phyloP scores from a whole-genome alignment of 306 rosid species.

The Gillenia trifoliata region DNA sequence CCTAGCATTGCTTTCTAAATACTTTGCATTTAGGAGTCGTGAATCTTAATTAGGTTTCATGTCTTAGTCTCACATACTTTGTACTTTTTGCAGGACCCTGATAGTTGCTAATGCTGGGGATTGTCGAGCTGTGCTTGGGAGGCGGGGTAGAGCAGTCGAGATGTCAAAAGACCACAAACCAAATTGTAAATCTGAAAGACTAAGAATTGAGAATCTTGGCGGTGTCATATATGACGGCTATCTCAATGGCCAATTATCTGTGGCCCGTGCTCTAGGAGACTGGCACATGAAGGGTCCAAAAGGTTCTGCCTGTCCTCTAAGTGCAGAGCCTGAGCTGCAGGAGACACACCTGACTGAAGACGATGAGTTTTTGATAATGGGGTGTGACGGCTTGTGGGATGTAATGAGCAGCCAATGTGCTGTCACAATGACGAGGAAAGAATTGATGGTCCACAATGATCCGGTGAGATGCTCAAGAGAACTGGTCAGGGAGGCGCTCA shows the following conservation, averaged over 20 bases:
- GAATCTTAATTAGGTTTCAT: too few species aligned
- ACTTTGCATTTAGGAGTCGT: too few species aligned
- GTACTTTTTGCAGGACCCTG: slow-evolving; percentile 30
- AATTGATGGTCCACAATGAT: slow-evolving; percentile 55
- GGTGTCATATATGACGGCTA: slow-evolving; percentile 75
- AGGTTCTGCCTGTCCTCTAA: slow-evolving; percentile 65
- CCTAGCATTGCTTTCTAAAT: too few species aligned
- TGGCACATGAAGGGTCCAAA: slow-evolving; percentile 93
- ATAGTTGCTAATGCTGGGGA: slow-evolving; percentile 64
- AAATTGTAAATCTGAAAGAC: slow-evolving; percentile 49
- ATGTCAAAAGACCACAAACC: slow-evolving; percentile 88
- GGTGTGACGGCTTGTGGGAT: slow-evolving; percentile 75
- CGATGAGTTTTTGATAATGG: slow-evolving; percentile 62
- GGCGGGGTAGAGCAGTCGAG: slow-evolving; percentile 73
- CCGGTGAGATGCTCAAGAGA: slow-evolving; percentile 40
- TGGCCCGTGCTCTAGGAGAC: slow-evolving; percentile 75
- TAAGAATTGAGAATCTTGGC: slow-evolving; percentile 78
- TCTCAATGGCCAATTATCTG: slow-evolving; percentile 74
- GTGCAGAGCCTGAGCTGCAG: slow-evolving; percentile 56
- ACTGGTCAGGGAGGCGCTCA: slow-evolving; percentile 58
- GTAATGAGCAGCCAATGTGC: slow-evolving; percentile 83
- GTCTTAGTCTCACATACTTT: background rate
- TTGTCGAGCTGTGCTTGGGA: slow-evolving; percentile 78
- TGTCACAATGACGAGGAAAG: slow-evolving; percentile 63
- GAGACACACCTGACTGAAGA: slow-evolving; percentile 45